A percentile compares a stretch with the other conserved stretches of the same genome.
Evolutionary conservation across 306 rosid species (phyloP).

Genomic region (Castanospermum australe): DNA sequence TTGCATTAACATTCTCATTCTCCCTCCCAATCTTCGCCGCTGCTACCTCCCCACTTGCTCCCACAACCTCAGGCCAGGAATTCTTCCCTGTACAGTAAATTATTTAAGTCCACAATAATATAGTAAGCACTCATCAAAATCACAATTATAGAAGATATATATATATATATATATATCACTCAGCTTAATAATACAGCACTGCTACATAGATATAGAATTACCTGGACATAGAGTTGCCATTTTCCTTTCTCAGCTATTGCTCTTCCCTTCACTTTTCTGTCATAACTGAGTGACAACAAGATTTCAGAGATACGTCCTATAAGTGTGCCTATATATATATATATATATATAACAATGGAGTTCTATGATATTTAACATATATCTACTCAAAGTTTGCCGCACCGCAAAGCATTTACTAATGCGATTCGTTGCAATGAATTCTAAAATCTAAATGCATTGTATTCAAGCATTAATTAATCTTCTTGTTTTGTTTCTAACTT

Average conservation of each 20-base stretch:
- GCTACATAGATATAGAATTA: neutral
- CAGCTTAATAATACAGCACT: neutral
- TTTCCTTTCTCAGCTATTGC: neutral
- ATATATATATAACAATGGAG: too few relatives aligned
- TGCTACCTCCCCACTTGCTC: constrained; percentile 30
- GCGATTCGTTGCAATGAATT: too few relatives aligned
- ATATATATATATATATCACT: neutral
- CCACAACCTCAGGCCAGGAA: constrained; percentile 50
- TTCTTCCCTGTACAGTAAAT: constrained; percentile 31
- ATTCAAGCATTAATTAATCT: too few relatives aligned
- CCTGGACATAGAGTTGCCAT: constrained; percentile 12
- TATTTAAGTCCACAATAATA: neutral
- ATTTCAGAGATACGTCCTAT: neutral
- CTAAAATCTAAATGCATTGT: too few relatives aligned
- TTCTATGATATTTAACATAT: too few relatives aligned
- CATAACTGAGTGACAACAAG: neutral
- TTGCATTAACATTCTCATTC: constrained; percentile 22
- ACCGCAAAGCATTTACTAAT: too few relatives aligned
- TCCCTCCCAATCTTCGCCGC: constrained; percentile 32
- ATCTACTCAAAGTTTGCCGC: too few relatives aligned
- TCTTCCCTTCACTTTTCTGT: neutral
- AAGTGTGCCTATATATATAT: neutral
- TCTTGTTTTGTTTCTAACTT: too few relatives aligned
- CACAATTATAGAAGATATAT: neutral
- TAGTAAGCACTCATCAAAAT: neutral